Conservation (phyloP, 805 yeast species). For the Kuraishia hungarica region DNA sequence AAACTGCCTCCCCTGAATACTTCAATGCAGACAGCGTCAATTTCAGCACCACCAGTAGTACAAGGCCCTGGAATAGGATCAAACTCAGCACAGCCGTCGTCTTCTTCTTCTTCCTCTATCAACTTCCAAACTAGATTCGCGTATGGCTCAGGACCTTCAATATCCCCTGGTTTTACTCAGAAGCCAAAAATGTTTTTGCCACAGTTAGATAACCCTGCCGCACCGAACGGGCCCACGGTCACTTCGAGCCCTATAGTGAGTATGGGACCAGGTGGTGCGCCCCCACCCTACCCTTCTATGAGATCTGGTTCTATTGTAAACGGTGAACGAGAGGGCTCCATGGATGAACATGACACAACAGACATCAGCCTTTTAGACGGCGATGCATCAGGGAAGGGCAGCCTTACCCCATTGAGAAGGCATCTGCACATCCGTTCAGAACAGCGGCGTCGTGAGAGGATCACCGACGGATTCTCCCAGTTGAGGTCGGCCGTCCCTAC, state of each 20-base stretch:
- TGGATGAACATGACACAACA: not conserved
- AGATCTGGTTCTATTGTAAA: not conserved
- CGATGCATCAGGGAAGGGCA: not conserved
- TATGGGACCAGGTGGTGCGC: not conserved
- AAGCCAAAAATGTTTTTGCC: not conserved
- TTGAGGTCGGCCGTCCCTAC: slow-evolving; percentile 30
- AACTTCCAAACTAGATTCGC: not conserved
- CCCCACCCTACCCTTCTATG: not conserved
- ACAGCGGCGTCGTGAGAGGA: slow-evolving; percentile 35
- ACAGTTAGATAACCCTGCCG: not conserved
- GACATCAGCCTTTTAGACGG: not conserved
- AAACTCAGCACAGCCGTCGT: not conserved
- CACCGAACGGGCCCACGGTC: not conserved
- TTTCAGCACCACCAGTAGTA: not conserved
- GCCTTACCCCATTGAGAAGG: slow-evolving; percentile 10
- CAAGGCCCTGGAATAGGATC: not conserved
- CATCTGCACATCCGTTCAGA: slow-evolving; percentile 37
- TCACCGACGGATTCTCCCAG: slow-evolving; percentile 35
- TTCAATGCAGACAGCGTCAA: not conserved
- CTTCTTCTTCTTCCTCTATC: not conserved
- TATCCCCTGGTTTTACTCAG: not conserved
- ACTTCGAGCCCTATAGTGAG: not conserved
- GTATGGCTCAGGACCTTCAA: not conserved
- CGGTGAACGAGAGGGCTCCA: not conserved
- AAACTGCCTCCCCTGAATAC: not conserved